phyloP scores from a whole-genome alignment of 2,329 filamentous ascomycete genomes.

The Apiospora malaysiana region DNA sequence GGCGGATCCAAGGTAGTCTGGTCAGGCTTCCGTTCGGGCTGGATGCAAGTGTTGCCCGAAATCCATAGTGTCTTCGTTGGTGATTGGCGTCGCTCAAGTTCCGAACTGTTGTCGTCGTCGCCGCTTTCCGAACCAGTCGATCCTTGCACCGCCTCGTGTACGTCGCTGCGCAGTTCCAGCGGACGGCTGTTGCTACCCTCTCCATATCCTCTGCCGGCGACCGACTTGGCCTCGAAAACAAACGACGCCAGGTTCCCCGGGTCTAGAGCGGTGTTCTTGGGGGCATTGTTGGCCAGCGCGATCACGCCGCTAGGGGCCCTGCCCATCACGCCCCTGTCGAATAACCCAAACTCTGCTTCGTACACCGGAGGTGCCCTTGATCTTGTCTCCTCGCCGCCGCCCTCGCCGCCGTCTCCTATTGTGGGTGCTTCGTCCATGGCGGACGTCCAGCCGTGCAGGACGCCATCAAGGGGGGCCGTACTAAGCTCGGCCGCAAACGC shows the following conservation, averaged over 20 bases:
- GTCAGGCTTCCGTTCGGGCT: slow-evolving; percentile 63
- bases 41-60: slow-evolving; percentile 84
- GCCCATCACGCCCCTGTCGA: slow-evolving; percentile 68
- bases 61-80: slow-evolving; percentile 69
- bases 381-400: background rate
- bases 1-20: slow-evolving; percentile 58
- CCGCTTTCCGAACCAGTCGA: slow-evolving; percentile 28
- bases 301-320: slow-evolving; percentile 59
- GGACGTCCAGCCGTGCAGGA: slow-evolving; percentile 30
- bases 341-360: slow-evolving; percentile 64
- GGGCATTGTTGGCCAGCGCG: slow-evolving; percentile 69
- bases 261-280: slow-evolving; percentile 62
- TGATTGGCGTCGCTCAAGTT: slow-evolving; percentile 34
- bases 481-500: slow-evolving; percentile 65
- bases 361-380: slow-evolving; percentile 48
- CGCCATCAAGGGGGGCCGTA: slow-evolving; percentile 24
- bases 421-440: slow-evolving; percentile 32
- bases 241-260: slow-evolving; percentile 69
- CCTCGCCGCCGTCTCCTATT: slow-evolving; percentile 22
- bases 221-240: slow-evolving; percentile 63
- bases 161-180: slow-evolving; percentile 12
- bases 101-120: slow-evolving; percentile 26
- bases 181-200: slow-evolving; percentile 25
- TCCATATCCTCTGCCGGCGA: slow-evolving; percentile 49
- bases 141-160: slow-evolving; percentile 22